phyloP scores from a whole-genome alignment of 331 rosid species.

The Quercus phellos region DNA sequence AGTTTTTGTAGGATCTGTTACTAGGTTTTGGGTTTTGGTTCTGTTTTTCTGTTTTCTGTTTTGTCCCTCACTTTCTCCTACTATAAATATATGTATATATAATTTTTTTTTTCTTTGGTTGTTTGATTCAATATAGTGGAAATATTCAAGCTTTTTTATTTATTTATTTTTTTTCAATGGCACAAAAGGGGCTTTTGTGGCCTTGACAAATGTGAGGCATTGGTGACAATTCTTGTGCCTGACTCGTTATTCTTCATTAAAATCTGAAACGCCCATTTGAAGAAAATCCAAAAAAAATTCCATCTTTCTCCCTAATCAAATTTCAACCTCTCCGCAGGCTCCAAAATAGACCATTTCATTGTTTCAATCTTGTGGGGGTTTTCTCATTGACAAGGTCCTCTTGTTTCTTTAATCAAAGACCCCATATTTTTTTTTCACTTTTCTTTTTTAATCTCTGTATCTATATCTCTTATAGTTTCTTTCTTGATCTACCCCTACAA shows the following conservation, averaged over 20 bases:
- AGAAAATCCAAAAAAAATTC: constrained; percentile 12
- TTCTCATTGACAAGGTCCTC: constrained; percentile 37
- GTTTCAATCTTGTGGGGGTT: constrained; percentile 41
- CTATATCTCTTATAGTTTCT: constrained; percentile 12
- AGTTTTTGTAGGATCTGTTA: constrained; percentile 20
- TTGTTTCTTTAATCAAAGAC: constrained; percentile 19
- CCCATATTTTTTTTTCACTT: not conserved
- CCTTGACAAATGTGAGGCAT: constrained; percentile 15
- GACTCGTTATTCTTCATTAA: constrained; percentile 15
- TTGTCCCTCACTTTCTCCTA: not conserved
- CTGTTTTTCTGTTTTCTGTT: not conserved
- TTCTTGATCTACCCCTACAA: constrained; percentile 31
- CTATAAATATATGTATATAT: not conserved
- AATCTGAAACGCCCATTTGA: constrained; percentile 25
- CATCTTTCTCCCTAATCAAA: constrained; percentile 16
- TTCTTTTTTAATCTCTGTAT: constrained; percentile 34
- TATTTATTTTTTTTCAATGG: not conserved
- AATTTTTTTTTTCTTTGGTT: not conserved
- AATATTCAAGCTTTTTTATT: constrained; percentile 8
- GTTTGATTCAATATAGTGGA: constrained; percentile 16
- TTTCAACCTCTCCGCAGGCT: constrained; percentile 25
- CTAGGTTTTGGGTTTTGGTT: constrained; percentile 3
- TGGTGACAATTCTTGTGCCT: constrained; percentile 9
- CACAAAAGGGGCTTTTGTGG: constrained; percentile 23
- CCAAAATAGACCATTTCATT: constrained; percentile 47